Percentiles rank a stretch among this genome's conserved stretches.
Evolutionary conservation across 345 rosid species (phyloP).

Genomic region (Citrus inodora): DNA sequence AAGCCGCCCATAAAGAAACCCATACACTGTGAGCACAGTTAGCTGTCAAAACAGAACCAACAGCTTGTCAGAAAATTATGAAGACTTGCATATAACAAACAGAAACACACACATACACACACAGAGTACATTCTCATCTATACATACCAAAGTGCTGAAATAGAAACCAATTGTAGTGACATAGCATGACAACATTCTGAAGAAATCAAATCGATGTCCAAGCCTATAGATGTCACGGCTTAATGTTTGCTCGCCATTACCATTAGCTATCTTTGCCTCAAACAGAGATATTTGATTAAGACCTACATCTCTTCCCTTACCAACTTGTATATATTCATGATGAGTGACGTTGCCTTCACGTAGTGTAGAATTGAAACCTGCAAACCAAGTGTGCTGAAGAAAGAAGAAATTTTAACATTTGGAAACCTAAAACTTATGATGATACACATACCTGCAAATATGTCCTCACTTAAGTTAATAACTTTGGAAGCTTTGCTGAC

Average conservation of each 20-base stretch:
- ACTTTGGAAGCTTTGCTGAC: constrained; percentile 88
- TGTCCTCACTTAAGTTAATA: constrained; percentile 89
- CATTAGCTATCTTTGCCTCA: constrained; percentile 89
- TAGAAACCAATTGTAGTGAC: constrained; percentile 89
- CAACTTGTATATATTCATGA: constrained; percentile 95
- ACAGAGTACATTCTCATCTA: neutral
- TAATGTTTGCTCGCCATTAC: constrained; percentile 87
- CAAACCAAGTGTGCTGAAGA: neutral
- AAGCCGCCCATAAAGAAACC: constrained; percentile 60
- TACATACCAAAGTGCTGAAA: constrained; percentile 76
- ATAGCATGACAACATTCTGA: constrained; percentile 86
- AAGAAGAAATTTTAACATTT: neutral
- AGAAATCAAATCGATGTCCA: constrained; percentile 88
- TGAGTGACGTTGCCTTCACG: constrained; percentile 86
- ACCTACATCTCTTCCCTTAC: constrained; percentile 93
- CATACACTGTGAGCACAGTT: constrained; percentile 54
- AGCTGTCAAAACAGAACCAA: constrained; percentile 34
- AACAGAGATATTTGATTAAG: constrained; percentile 87
- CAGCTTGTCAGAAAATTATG: neutral
- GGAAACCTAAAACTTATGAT: neutral
- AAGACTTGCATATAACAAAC: neutral
- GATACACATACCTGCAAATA: constrained; percentile 55
- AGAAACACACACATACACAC: neutral
- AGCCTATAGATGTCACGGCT: constrained; percentile 80
- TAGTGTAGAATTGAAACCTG: constrained; percentile 88